These are phyloP conservation scores for Scedosporium minutisporum DNA, from an alignment of 2,329 filamentous ascomycete species.

Conservation along the genomic window DNA sequence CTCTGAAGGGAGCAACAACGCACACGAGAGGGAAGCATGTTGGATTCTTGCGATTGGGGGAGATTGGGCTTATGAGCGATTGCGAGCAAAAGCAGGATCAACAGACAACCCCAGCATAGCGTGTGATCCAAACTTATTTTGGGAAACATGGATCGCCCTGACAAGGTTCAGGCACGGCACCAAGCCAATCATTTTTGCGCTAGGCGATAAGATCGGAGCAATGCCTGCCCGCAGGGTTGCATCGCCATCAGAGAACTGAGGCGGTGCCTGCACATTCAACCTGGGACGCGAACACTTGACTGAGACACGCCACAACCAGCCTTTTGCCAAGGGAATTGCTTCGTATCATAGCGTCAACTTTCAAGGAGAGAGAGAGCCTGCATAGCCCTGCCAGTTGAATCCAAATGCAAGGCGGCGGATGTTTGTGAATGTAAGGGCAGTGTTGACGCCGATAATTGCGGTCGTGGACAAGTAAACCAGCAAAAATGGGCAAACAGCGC, in stretches of 20 bases:
- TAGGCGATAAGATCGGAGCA: not conserved
- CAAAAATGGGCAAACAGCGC: not conserved
- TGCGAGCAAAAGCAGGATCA: not conserved
- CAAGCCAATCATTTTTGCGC: not conserved
- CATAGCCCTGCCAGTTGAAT: not conserved
- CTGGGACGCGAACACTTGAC: not conserved
- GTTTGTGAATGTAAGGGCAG: not conserved
- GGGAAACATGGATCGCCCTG: not conserved
- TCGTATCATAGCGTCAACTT: not conserved
- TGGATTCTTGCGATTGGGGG: not conserved
- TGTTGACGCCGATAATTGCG: not conserved
- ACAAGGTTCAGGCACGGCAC: too few species aligned
- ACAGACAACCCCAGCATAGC: not conserved
- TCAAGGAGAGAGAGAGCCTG: not conserved
- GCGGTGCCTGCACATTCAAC: not conserved
- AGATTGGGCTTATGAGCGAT: not conserved
- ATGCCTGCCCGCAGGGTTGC: not conserved
- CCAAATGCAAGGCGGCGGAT: not conserved
- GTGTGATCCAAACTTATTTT: not conserved
- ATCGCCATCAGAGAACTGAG: not conserved
- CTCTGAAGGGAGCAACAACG: too few species aligned
- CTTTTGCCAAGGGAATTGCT: not conserved
- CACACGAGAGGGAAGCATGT: not conserved
- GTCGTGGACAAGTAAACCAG: not conserved
- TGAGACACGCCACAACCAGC: not conserved